phyloP scores from a whole-genome alignment of 352 stramenopile genomes.

The Phytophthora meadii region DNA sequence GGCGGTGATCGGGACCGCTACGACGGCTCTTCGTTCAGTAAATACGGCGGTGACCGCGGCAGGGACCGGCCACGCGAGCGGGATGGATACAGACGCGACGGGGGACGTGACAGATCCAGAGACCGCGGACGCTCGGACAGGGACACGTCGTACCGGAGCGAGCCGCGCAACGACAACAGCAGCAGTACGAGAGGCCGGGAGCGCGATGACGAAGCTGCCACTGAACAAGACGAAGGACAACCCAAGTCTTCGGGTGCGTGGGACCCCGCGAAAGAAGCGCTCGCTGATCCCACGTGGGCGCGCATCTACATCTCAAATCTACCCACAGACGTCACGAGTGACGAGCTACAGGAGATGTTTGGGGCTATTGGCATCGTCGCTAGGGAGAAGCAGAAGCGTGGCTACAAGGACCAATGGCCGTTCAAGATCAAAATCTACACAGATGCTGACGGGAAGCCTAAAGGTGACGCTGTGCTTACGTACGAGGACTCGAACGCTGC shows the following conservation, averaged over 20 bases:
- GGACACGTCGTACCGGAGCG: constrained; percentile 41
- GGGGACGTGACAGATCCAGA: constrained; percentile 36
- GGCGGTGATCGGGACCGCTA: constrained; percentile 29
- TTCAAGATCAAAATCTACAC: constrained; percentile 93
- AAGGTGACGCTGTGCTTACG: constrained; percentile 87
- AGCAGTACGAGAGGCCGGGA: constrained; percentile 34
- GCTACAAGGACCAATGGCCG: constrained; percentile 90
- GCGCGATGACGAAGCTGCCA: constrained; percentile 31
- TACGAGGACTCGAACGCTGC: constrained; percentile 89
- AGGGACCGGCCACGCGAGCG: constrained; percentile 38
- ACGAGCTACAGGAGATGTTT: constrained; percentile 89
- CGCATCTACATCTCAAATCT: constrained; percentile 91
- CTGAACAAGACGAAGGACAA: constrained; percentile 33
- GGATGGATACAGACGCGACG: constrained; percentile 45
- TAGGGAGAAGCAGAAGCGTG: constrained; percentile 87
- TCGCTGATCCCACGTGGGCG: constrained; percentile 83
- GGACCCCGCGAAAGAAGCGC: constrained; percentile 78
- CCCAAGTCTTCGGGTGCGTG: constrained; percentile 56
- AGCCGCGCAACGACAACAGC: constrained; percentile 31
- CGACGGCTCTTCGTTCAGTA: constrained; percentile 31
- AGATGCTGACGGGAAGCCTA: constrained; percentile 69
- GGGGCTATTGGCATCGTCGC: constrained; percentile 84
- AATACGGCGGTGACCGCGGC: constrained; percentile 34
- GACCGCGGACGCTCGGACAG: constrained; percentile 39
- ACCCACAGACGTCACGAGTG: constrained; percentile 71